phyloP scores from a whole-genome alignment of 768 basidiomycete genomes.

The Rhizopogon vesiculosus region DNA sequence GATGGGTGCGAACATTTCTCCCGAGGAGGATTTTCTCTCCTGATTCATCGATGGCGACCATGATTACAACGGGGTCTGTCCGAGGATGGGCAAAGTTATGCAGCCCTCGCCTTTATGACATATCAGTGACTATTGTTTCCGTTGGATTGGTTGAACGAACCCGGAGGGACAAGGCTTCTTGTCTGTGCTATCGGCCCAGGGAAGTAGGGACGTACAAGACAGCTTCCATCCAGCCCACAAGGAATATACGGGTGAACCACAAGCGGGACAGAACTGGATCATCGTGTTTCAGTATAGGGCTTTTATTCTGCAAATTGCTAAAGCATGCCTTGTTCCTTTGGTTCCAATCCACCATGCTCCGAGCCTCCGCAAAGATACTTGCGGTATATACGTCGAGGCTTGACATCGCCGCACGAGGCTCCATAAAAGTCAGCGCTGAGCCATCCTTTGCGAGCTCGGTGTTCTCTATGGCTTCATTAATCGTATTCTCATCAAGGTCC shows the following conservation, averaged over 20 bases:
- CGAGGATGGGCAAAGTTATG: constrained; percentile 85
- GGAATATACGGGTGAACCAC: constrained; percentile 76
- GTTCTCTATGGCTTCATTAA: constrained; percentile 39
- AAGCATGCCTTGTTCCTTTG: constrained; percentile 68
- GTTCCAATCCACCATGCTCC: constrained; percentile 93
- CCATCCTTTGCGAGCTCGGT: constrained; percentile 34
- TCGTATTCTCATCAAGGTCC: constrained; percentile 38
- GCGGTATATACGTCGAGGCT: constrained; percentile 61
- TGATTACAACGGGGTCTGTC: constrained; percentile 89
- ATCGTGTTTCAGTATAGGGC: background rate
- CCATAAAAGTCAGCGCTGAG: constrained; percentile 50
- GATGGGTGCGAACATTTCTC: constrained; percentile 54
- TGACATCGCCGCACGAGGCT: constrained; percentile 55
- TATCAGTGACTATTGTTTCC: constrained; percentile 7
- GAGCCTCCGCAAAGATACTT: constrained; percentile 70
- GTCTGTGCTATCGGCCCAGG: constrained; percentile 64
- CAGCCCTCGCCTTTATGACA: constrained; percentile 59
- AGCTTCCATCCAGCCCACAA: constrained; percentile 98
- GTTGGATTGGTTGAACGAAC: constrained; percentile 37
- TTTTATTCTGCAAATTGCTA: background rate
- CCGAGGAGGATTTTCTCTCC: constrained; percentile 86
- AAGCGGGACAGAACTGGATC: constrained; percentile 82
- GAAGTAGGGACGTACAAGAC: constrained; percentile 67
- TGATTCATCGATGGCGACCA: constrained; percentile 76
- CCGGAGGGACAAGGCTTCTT: constrained; percentile 66